phyloP scores from a whole-genome alignment of 2,329 filamentous ascomycete genomes.

The Alternaria sp. region DNA sequence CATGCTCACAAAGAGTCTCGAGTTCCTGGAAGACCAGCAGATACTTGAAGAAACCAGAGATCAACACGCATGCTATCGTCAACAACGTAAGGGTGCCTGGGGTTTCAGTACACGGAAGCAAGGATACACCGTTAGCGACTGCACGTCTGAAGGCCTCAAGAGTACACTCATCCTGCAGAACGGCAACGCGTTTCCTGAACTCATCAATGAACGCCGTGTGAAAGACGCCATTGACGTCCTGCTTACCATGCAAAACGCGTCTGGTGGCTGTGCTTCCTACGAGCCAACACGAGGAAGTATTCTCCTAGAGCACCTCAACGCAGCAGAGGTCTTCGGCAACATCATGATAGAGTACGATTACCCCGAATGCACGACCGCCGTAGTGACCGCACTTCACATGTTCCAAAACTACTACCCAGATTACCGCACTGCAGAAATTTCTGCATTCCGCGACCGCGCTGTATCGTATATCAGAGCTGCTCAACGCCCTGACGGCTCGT shows the following conservation, averaged over 20 bases:
- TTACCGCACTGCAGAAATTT: conserved; percentile 81
- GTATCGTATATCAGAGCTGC: conserved; percentile 83
- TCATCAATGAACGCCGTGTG: conserved; percentile 79
- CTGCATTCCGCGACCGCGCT: conserved; percentile 74
- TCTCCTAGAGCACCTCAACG: conserved; percentile 85
- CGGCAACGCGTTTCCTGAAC: conserved; percentile 72
- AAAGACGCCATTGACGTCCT: conserved; percentile 91
- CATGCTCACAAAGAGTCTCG: conserved; percentile 83
- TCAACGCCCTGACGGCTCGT: conserved; percentile 84
- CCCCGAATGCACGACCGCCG: conserved; percentile 95
- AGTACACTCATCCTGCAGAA: conserved; percentile 85
- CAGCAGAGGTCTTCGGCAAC: conserved; percentile 92
- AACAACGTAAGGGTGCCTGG: conserved; percentile 93
- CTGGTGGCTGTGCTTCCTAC: conserved; percentile 89
- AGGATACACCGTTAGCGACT: conserved; percentile 95
- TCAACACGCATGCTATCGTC: conserved; percentile 83
- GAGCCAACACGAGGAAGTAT: conserved; percentile 82
- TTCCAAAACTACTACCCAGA: conserved; percentile 84
- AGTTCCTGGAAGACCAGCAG: conserved; percentile 90
- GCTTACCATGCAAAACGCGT: conserved; percentile 87
- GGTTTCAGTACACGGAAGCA: conserved; percentile 92
- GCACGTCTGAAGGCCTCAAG: conserved; percentile 90
- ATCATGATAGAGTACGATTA: conserved; percentile 99
- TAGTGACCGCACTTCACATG: conserved; percentile 84
- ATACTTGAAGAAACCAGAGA: conserved; percentile 84